Percentiles rank a stretch among this genome's conserved stretches.
Conservation (phyloP, 441 rosid species). For the Biscutella laevigata region DNA sequence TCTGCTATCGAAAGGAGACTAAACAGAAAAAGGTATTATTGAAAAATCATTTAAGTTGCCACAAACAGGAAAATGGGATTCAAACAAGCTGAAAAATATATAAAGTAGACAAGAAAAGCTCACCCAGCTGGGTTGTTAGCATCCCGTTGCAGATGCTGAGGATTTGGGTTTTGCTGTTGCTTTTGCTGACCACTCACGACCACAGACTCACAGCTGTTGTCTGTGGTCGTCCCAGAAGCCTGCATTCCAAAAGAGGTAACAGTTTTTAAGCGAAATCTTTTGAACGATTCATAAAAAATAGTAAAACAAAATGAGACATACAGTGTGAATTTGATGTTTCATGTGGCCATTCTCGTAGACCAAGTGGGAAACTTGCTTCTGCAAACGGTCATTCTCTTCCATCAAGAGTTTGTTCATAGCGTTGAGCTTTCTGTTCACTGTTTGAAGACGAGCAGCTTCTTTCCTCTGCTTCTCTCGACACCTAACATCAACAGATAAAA, state of each 20-base stretch:
- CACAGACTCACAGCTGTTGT: constrained; percentile 99
- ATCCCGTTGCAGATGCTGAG: constrained; percentile 80
- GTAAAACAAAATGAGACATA: no score
- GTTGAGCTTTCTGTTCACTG: constrained; percentile 82
- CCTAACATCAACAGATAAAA: constrained; percentile 30
- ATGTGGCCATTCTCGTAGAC: constrained; percentile 95
- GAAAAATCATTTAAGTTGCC: background rate
- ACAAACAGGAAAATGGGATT: background rate
- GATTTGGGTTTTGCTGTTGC: constrained; percentile 87
- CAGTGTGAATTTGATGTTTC: constrained; percentile 80
- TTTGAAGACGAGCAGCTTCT: constrained; percentile 94
- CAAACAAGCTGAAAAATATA: background rate
- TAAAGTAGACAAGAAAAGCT: constrained; percentile 3
- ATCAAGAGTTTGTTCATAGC: constrained; percentile 97
- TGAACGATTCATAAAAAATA: no score
- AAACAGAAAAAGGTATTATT: constrained; percentile 26
- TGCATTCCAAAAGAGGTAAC: constrained; percentile 6
- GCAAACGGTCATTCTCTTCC: constrained; percentile 99
- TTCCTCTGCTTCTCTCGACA: constrained; percentile 98
- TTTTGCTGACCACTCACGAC: constrained; percentile 94
- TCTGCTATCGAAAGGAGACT: constrained; percentile 99
- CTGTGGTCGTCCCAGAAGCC: constrained; percentile 92
- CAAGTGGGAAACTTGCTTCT: constrained; percentile 93
- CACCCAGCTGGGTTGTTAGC: constrained; percentile 98
- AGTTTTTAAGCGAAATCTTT: background rate